Conservation (phyloP, 768 basidiomycete genomes). For the Collybia sordida region DNA sequence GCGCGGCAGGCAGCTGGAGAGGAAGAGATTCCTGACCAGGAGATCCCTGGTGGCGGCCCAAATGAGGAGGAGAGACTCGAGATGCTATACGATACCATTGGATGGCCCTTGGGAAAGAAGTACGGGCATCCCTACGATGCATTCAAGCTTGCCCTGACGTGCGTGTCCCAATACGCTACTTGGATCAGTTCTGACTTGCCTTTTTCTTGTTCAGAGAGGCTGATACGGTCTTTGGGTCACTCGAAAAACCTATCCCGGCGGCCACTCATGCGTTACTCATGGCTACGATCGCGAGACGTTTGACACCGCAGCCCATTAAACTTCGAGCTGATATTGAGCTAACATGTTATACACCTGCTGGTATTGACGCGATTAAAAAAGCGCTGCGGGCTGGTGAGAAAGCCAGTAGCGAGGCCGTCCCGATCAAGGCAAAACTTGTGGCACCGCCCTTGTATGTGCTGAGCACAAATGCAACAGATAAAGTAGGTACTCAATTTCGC, state of each 20-base stretch:
- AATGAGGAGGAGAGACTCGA: constrained; percentile 84
- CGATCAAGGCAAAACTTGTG: constrained; percentile 95
- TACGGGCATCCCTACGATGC: constrained; percentile 98
- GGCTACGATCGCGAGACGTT: constrained; percentile 86
- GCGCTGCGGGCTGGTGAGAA: constrained; percentile 88
- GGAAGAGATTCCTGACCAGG: constrained; percentile 38
- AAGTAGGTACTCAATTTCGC: constrained; percentile 43
- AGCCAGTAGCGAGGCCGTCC: constrained; percentile 84
- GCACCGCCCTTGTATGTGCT: constrained; percentile 96
- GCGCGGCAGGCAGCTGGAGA: constrained; percentile 47
- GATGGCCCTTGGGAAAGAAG: constrained; percentile 89
- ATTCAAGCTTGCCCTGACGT: constrained; percentile 96
- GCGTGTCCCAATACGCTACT: constrained; percentile 25
- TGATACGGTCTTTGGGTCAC: constrained; percentile 77
- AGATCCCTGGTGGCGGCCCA: constrained; percentile 37
- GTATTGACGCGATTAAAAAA: constrained; percentile 95
- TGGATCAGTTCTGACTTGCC: background rate
- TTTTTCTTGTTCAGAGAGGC: constrained; percentile 32
- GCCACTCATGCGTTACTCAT: constrained; percentile 65
- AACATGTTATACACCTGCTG: constrained; percentile 93
- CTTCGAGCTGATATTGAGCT: constrained; percentile 97
- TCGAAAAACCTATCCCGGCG: constrained; percentile 55
- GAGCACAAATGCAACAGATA: constrained; percentile 95
- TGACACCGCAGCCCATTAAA: constrained; percentile 99
- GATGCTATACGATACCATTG: constrained; percentile 84